Percentiles rank a stretch among this genome's conserved stretches.
Conservation (phyloP, 2,329 filamentous ascomycete species). For the Leptoxyphium fumago region DNA sequence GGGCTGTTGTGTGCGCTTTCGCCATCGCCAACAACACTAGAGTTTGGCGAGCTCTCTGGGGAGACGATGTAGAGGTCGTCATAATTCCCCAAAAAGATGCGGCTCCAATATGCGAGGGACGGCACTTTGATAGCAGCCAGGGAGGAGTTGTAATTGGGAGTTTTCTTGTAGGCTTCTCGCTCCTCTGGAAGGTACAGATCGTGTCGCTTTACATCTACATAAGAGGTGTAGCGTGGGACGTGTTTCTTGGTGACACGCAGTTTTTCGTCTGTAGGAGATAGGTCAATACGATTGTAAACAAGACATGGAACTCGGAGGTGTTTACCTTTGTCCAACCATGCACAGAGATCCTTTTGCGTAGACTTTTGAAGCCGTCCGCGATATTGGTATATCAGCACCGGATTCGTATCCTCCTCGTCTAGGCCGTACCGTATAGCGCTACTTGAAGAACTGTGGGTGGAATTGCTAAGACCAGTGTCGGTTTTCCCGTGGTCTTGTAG, state of each 20-base stretch:
- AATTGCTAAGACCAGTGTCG: conserved; percentile 28
- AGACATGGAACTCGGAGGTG: background rate
- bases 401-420: conserved; percentile 27
- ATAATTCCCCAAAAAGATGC: conserved; percentile 30
- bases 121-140: conserved; percentile 34
- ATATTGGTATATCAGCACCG: conserved; percentile 33
- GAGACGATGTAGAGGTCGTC: conserved; percentile 36
- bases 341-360: conserved; percentile 31
- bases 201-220: conserved; percentile 31
- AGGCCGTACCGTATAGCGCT: conserved; percentile 27
- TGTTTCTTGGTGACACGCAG: conserved; percentile 32
- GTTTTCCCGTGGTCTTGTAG: conserved; percentile 9
- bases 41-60: conserved; percentile 24
- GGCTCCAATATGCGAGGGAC: conserved; percentile 29
- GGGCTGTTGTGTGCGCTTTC: conserved; percentile 17
- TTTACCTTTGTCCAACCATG: conserved; percentile 21
- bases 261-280: conserved; percentile 22
- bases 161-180: conserved; percentile 18
- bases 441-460: conserved; percentile 26
- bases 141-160: conserved; percentile 30
- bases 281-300: background rate
- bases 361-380: conserved; percentile 28
- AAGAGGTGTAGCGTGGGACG: conserved; percentile 31
- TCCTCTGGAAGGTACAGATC: conserved; percentile 29
- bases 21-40: conserved; percentile 12